phyloP scores from a whole-genome alignment of 306 rosid species.

The Pachyrhizus erosus region DNA sequence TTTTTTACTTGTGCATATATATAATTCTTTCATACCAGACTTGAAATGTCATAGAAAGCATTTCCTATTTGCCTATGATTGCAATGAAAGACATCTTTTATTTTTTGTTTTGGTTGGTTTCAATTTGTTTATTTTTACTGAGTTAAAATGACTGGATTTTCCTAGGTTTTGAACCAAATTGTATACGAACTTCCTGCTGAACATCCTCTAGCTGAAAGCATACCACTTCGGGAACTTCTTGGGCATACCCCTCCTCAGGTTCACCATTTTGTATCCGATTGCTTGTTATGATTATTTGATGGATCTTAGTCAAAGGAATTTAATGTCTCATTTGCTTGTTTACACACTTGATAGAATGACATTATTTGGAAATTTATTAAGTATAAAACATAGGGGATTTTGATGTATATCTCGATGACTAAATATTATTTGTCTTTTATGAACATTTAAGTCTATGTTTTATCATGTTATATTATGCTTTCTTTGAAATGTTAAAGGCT shows the following conservation, averaged over 20 bases:
- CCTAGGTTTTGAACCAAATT: slow-evolving; percentile 92
- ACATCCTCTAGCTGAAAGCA: slow-evolving; percentile 97
- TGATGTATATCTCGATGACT: slow-evolving; percentile 22
- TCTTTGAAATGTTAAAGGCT: slow-evolving; percentile 23
- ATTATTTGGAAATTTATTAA: slow-evolving; percentile 9
- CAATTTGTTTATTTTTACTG: slow-evolving; percentile 9
- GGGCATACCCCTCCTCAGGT: slow-evolving; percentile 99
- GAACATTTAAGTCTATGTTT: slow-evolving; percentile 5
- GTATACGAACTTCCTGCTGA: slow-evolving; percentile 97
- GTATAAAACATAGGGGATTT: slow-evolving; percentile 7
- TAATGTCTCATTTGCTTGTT: slow-evolving; percentile 27
- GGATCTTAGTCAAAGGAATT: slow-evolving; percentile 19
- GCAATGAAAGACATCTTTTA: background rate
- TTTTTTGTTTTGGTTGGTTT: slow-evolving; percentile 32
- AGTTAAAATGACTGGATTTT: slow-evolving; percentile 30
- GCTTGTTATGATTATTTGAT: slow-evolving; percentile 20
- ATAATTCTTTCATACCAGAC: slow-evolving; percentile 13
- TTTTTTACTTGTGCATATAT: slow-evolving; percentile 5
- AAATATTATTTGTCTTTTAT: slow-evolving; percentile 5
- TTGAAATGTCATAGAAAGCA: slow-evolving; percentile 12
- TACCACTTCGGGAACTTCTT: slow-evolving; percentile 96
- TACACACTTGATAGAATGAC: background rate
- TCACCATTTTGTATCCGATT: slow-evolving; percentile 34
- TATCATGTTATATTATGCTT: slow-evolving; percentile 22
- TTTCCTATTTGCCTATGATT: slow-evolving; percentile 39